These are phyloP conservation scores for Plasmodium ovale DNA, from an alignment of 169 alveolate species.

Conservation along the genomic window DNA sequence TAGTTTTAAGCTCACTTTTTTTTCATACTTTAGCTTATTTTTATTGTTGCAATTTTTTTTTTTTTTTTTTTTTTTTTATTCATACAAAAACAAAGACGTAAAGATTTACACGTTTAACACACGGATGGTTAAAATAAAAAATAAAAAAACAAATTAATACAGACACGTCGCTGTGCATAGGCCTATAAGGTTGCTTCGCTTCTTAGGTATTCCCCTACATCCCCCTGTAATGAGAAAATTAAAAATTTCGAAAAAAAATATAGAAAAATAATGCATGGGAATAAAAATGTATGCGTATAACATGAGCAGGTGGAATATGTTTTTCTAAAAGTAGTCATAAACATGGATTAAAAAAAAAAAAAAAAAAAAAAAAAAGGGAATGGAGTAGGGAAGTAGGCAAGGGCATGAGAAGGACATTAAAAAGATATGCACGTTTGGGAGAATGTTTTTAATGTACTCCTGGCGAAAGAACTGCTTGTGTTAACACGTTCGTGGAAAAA, in stretches of 20 bases:
- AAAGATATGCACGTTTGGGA: too few species aligned
- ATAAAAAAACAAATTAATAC: background rate
- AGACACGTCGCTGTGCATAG: background rate
- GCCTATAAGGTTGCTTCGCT: constrained; percentile 54
- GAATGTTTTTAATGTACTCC: too few species aligned
- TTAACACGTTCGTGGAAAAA: too few species aligned
- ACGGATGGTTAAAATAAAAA: constrained; percentile 1
- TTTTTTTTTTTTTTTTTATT: constrained; percentile 14
- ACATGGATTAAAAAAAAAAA: background rate
- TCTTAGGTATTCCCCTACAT: constrained; percentile 76
- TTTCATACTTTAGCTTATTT: too few species aligned
- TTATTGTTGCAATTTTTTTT: background rate
- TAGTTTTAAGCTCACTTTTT: too few species aligned
- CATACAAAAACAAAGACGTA: background rate
- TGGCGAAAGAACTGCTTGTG: too few species aligned
- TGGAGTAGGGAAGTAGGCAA: too few species aligned
- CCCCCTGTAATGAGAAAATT: constrained; percentile 40
- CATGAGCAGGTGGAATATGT: too few species aligned
- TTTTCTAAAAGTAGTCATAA: too few species aligned
- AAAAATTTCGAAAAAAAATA: background rate
- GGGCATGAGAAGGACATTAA: too few species aligned
- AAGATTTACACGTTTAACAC: background rate
- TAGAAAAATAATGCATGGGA: background rate
- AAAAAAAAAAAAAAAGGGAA: background rate
- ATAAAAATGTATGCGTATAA: background rate